A percentile compares a stretch with the other conserved stretches of the same genome.
Conservation (phyloP, 1,139 yeast species). For the Protomyces inouyei region DNA sequence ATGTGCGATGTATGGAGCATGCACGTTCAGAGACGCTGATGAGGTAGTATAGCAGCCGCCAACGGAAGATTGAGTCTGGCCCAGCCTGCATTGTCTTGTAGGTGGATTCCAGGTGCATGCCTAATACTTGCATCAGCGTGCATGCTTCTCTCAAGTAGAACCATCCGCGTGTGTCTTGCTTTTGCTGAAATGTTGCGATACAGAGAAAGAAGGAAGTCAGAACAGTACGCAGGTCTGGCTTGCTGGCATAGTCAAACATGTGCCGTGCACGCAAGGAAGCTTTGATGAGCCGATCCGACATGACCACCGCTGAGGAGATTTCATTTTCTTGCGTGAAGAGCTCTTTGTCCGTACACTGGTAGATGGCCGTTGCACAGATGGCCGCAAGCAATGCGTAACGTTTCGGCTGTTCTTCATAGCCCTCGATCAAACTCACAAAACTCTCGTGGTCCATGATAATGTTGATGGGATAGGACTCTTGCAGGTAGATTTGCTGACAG, state of each 20-base stretch:
- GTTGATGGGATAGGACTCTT: not conserved
- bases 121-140: not conserved
- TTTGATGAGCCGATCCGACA: slow-evolving; percentile 1
- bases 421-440: not conserved
- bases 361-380: not conserved
- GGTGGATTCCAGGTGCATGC: not conserved
- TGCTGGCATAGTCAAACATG: not conserved
- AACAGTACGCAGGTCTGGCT: not conserved
- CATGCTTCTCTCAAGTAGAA: not conserved
- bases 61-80: not conserved
- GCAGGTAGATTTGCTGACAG: not conserved
- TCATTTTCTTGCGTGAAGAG: not conserved
- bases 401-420: not conserved
- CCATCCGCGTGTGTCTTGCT: not conserved
- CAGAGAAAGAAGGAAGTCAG: slow-evolving; percentile 1
- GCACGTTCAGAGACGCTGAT: not conserved
- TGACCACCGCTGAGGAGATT: not conserved
- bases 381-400: not conserved
- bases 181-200: slow-evolving; percentile 3
- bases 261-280: not conserved
- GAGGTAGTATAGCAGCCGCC: not conserved
- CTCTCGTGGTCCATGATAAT: not conserved
- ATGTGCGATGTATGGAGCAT: not conserved
- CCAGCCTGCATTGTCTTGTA: not conserved
- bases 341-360: not conserved